Evolutionary conservation across 192 early-diverging fungal species (phyloP).

Genomic region (Neocallimastix lanati): DNA sequence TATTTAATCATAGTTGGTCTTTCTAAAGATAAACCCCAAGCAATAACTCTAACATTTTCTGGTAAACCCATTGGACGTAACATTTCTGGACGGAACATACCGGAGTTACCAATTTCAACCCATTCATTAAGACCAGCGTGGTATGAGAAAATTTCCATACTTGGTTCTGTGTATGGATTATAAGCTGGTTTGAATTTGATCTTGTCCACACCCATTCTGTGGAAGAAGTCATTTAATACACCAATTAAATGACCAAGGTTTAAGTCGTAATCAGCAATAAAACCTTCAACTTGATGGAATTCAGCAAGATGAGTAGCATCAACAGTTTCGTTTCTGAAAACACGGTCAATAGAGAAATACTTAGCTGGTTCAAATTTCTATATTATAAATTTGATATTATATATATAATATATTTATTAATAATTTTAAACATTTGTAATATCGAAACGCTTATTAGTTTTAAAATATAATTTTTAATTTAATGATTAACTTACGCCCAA

Average conservation of each 20-base stretch:
- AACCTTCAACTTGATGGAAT: slow-evolving; percentile 98
- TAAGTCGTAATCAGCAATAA: slow-evolving; percentile 87
- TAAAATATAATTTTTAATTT: too few relatives aligned
- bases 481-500: slow-evolving; percentile 20
- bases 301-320: slow-evolving; percentile 98
- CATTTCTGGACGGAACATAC: slow-evolving; percentile 99
- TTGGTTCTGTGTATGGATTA: slow-evolving; percentile 99
- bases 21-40: slow-evolving; percentile 93
- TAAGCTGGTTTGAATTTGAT: slow-evolving; percentile 99
- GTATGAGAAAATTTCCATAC: slow-evolving; percentile 98
- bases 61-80: slow-evolving; percentile 85
- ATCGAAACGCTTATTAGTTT: too few relatives aligned
- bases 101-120: slow-evolving; percentile 95
- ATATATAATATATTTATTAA: too few relatives aligned
- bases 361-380: slow-evolving; percentile 75
- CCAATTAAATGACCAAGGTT: slow-evolving; percentile 93
- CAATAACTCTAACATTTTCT: slow-evolving; percentile 85
- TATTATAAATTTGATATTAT: too few relatives aligned
- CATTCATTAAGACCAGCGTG: slow-evolving; percentile 69
- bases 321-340: slow-evolving; percentile 94
- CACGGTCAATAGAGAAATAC: slow-evolving; percentile 98
- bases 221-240: slow-evolving; percentile 87
- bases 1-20: slow-evolving; percentile 98
- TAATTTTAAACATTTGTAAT: too few relatives aligned
- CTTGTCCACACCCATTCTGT: slow-evolving; percentile 76